Evolutionary conservation across 768 basidiomycete genomes (phyloP).

Genomic region (Calocera cornea): DNA sequence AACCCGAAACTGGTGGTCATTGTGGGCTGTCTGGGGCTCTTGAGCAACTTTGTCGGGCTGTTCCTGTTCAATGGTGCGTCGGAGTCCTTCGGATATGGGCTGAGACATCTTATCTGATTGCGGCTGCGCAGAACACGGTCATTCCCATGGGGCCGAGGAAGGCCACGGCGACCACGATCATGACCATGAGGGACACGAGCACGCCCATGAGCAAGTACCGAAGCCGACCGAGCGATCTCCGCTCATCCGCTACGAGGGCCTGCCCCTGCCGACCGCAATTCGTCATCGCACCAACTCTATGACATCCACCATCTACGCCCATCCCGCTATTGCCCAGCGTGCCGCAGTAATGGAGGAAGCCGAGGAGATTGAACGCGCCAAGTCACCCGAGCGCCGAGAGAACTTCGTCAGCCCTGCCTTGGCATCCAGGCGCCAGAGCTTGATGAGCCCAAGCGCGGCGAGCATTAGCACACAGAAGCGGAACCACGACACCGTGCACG

Average conservation of each 20-base stretch:
- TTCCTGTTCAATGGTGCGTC: constrained; percentile 84
- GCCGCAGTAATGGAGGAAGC: constrained; percentile 4
- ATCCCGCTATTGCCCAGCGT: background rate
- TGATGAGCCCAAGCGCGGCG: constrained; percentile 7
- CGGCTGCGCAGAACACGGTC: constrained; percentile 42
- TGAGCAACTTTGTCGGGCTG: constrained; percentile 84
- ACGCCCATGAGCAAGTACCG: constrained; percentile 19
- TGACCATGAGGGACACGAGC: constrained; percentile 25
- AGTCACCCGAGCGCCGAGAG: constrained; percentile 10
- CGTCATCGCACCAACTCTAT: background rate
- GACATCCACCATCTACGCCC: background rate
- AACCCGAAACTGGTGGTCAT: constrained; percentile 79
- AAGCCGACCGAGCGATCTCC: constrained; percentile 11
- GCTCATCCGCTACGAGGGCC: constrained; percentile 3
- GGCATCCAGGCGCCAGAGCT: background rate
- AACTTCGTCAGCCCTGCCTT: too few relatives aligned
- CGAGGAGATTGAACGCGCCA: constrained; percentile 13
- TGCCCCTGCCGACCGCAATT: background rate
- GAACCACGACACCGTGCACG: constrained; percentile 6
- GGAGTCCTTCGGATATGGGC: constrained; percentile 3
- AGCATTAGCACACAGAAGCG: constrained; percentile 9
- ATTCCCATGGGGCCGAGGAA: constrained; percentile 35
- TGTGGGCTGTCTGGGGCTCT: constrained; percentile 77
- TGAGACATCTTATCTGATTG: background rate
- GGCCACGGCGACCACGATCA: constrained; percentile 25